phyloP scores from a whole-genome alignment of 164 flowering plant genomes.

The Sextonia rubra region DNA sequence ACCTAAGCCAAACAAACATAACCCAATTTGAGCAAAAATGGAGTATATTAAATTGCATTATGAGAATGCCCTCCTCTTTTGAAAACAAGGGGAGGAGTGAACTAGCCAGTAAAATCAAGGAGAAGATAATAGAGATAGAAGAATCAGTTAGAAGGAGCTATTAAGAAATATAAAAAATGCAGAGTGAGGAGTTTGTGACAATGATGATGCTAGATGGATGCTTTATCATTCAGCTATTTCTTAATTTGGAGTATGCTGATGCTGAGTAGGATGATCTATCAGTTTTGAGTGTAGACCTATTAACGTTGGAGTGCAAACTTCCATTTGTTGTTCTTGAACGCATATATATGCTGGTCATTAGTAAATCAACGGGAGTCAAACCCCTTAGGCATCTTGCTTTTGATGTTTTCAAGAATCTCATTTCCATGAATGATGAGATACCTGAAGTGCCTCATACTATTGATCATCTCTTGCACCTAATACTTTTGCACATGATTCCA shows the following conservation, averaged over 20 bases:
- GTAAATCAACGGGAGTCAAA: not conserved
- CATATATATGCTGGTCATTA: not conserved
- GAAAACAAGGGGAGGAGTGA: not conserved
- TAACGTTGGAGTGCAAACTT: slow-evolving; percentile 4
- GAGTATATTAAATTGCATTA: slow-evolving; percentile 3
- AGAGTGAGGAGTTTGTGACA: slow-evolving; percentile 25
- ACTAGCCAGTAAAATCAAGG: not conserved
- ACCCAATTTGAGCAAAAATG: not conserved
- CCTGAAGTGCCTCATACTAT: too few species aligned
- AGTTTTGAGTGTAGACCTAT: not conserved
- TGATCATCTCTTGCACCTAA: slow-evolving; percentile 1
- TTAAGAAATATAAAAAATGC: slow-evolving; percentile 28
- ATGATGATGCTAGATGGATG: slow-evolving; percentile 11
- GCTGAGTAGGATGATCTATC: not conserved
- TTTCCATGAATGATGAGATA: not conserved
- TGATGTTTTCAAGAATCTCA: not conserved
- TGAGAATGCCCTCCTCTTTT: not conserved
- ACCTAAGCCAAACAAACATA: not conserved
- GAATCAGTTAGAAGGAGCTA: slow-evolving; percentile 38
- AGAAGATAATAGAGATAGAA: not conserved
- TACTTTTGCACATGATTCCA: not conserved
- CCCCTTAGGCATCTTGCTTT: not conserved
- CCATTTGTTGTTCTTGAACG: not conserved
- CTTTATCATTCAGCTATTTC: slow-evolving; percentile 10
- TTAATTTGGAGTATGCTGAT: not conserved